A percentile compares a stretch with the other conserved stretches of the same genome.
Evolutionary conservation across 108 stramenopile species (phyloP).

Genomic region (Chaetoceros muelleri): DNA sequence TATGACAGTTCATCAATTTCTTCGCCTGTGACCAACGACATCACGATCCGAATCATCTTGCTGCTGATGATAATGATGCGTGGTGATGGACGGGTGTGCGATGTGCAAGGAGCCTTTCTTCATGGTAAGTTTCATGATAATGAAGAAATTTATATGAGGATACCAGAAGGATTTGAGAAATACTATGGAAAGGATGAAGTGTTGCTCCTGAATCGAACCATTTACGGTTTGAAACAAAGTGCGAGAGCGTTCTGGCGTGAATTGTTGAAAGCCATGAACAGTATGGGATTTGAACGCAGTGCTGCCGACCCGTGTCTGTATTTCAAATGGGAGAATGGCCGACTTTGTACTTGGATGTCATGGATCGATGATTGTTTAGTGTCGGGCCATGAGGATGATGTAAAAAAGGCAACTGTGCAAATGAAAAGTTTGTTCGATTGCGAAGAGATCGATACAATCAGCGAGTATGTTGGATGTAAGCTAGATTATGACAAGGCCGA

Average conservation of each 20-base stretch:
- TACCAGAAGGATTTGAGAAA: constrained; percentile 24
- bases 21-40: constrained; percentile 20
- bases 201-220: constrained; percentile 4
- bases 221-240: constrained; percentile 30
- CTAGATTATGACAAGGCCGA: constrained; percentile 3
- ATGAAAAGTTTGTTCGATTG: constrained; percentile 15
- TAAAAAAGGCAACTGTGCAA: constrained; percentile 1
- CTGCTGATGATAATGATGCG: constrained; percentile 11
- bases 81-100: background rate
- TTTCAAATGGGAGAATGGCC: background rate
- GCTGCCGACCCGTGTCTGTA: constrained; percentile 27
- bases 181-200: constrained; percentile 7
- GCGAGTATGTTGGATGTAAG: constrained; percentile 30
- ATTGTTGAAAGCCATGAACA: background rate
- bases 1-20: constrained; percentile 11
- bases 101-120: constrained; percentile 9
- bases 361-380: constrained; percentile 30
- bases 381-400: constrained; percentile 7
- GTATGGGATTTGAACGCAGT: constrained; percentile 9
- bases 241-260: constrained; percentile 16
- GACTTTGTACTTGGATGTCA: constrained; percentile 3
- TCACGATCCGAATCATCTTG: constrained; percentile 12
- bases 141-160: constrained; percentile 9
- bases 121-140: background rate
- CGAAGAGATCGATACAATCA: constrained; percentile 15